Percentiles rank a stretch among this genome's conserved stretches.
Evolutionary conservation across 345 rosid genomes (phyloP).

Genomic region (Corchorus capsularis): DNA sequence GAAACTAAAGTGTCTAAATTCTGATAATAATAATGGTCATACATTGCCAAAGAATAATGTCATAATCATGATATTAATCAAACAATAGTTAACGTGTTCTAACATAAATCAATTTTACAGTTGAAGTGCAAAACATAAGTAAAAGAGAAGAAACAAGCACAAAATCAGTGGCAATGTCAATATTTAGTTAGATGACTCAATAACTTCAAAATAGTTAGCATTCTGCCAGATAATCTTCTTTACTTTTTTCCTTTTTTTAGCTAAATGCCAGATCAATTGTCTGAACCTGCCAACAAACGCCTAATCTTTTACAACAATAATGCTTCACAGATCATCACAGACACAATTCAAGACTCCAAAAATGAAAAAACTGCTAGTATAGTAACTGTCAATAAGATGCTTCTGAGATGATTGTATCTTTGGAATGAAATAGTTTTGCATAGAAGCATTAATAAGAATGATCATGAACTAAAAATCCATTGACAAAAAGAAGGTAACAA

Average conservation of each 20-base stretch:
- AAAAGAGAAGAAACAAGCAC: background rate
- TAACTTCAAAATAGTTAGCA: background rate
- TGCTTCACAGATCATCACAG: background rate
- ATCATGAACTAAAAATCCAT: background rate
- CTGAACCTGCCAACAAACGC: background rate
- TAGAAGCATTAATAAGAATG: background rate
- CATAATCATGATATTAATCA: background rate
- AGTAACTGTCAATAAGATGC: background rate
- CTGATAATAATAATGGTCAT: background rate
- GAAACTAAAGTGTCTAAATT: slow-evolving; percentile 26
- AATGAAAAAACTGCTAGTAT: background rate
- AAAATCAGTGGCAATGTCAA: background rate
- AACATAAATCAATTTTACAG: background rate
- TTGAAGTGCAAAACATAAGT: background rate
- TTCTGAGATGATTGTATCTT: background rate
- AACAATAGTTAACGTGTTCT: background rate
- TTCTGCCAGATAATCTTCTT: no score
- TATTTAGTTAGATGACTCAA: background rate
- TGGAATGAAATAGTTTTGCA: background rate
- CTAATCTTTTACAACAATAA: background rate
- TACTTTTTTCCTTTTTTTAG: background rate
- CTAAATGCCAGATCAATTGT: no score
- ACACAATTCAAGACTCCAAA: background rate
- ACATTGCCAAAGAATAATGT: background rate
- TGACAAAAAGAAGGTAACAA: background rate